These are phyloP conservation scores for Suhomyces xylopsoci DNA, from an alignment of 805 yeast species.

Conservation along the genomic window DNA sequence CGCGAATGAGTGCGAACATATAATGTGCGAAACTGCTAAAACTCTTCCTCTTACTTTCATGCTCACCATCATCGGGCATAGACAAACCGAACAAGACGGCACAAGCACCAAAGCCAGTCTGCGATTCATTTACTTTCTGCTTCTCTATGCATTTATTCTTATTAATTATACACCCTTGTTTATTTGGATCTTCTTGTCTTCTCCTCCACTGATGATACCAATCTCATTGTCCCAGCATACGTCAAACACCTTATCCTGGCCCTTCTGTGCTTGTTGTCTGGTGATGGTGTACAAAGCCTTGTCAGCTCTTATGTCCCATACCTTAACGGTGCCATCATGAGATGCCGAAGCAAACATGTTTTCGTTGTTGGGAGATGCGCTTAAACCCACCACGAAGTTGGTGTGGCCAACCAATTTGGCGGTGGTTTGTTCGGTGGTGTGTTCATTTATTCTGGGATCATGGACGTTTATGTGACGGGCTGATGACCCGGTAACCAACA, in stretches of 20 bases:
- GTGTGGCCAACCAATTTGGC: conserved; percentile 81
- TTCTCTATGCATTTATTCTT: conserved; percentile 11
- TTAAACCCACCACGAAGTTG: conserved; percentile 81
- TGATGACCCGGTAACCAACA: conserved; percentile 90
- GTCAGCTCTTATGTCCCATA: conserved; percentile 93
- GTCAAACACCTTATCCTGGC: conserved; percentile 70
- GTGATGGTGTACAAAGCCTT: conserved; percentile 77
- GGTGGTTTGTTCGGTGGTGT: conserved; percentile 56
- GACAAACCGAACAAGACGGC: no score
- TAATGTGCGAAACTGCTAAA: no score
- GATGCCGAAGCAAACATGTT: conserved; percentile 86
- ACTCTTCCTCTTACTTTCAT: no score
- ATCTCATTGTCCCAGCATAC: conserved; percentile 78
- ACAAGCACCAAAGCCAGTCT: no score
- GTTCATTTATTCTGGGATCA: conserved; percentile 73
- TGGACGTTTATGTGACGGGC: conserved; percentile 95
- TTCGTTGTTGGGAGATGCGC: conserved; percentile 71
- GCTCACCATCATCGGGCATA: no score
- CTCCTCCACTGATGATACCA: conserved; percentile 91
- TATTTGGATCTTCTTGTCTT: conserved; percentile 88
- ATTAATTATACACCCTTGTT: conserved; percentile 43
- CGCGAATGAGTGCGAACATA: no score
- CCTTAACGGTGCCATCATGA: conserved; percentile 93
- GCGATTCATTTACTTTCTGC: no score
- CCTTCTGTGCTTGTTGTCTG: conserved; percentile 53